phyloP scores from a whole-genome alignment of 2,329 filamentous ascomycete species.

The Botryotinia globosa region DNA sequence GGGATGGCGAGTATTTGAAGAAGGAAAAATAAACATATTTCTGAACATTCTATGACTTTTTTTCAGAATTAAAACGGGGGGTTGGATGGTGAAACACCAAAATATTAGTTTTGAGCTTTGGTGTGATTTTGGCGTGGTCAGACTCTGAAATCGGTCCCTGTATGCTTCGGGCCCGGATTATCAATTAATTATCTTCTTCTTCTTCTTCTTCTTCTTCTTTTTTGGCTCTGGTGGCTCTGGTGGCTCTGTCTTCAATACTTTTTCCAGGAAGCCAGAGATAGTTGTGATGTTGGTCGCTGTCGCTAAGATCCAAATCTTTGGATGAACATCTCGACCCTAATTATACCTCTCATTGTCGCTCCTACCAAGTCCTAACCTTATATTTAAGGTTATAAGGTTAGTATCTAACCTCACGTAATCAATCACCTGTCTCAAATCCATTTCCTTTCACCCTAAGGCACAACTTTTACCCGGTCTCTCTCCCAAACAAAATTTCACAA shows the following conservation, averaged over 20 bases:
- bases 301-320: neutral
- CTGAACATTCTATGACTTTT: neutral
- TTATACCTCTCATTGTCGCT: neutral
- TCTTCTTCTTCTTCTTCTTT: no score
- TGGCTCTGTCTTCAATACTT: neutral
- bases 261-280: neutral
- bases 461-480: neutral
- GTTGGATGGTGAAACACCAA: slow-evolving; percentile 2
- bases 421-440: neutral
- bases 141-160: neutral
- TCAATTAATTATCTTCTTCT: no score
- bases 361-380: neutral
- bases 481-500: neutral
- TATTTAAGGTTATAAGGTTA: no score
- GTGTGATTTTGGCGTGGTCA: neutral
- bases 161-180: neutral
- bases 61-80: neutral
- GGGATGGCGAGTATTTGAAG: slow-evolving; percentile 39
- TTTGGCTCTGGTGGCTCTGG: no score
- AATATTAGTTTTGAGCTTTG: neutral
- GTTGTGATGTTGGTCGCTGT: neutral
- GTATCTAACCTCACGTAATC: neutral
- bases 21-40: neutral
- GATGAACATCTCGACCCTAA: neutral
- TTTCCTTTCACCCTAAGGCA: neutral